Percentiles rank a stretch among this genome's conserved stretches.
phyloP scores from a whole-genome alignment of 768 basidiomycete species.

The Lentinula detonsa region DNA sequence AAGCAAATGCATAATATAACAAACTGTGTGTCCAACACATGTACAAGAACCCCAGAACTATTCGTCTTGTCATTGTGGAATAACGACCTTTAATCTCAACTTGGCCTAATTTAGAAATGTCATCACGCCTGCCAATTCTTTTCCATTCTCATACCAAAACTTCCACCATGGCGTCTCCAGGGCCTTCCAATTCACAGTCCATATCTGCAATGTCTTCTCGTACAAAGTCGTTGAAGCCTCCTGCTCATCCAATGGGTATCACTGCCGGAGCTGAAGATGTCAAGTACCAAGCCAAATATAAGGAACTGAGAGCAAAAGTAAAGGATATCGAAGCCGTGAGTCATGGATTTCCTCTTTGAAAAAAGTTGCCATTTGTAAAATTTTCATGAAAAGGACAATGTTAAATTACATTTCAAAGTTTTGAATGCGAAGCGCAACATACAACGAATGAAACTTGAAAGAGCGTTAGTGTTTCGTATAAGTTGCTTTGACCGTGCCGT shows the following conservation, averaged over 20 bases:
- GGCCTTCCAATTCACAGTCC: constrained; percentile 35
- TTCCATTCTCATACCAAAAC: constrained; percentile 49
- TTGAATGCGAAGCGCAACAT: constrained; percentile 76
- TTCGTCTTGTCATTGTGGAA: not conserved
- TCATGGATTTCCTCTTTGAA: constrained; percentile 15
- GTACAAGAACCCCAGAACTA: not conserved
- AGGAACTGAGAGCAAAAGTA: constrained; percentile 82
- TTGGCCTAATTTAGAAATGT: constrained; percentile 6
- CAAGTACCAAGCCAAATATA: constrained; percentile 86
- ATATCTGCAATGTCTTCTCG: constrained; percentile 25
- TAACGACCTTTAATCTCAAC: not conserved
- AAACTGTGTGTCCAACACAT: not conserved
- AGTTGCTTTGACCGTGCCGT: constrained; percentile 13
- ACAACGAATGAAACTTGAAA: constrained; percentile 81
- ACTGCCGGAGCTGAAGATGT: constrained; percentile 78
- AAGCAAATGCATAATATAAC: not conserved
- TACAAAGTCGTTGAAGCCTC: constrained; percentile 38
- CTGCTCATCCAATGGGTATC: constrained; percentile 48
- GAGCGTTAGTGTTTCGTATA: constrained; percentile 58
- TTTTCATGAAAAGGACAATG: constrained; percentile 61
- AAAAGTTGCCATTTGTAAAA: not conserved
- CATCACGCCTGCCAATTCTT: constrained; percentile 27
- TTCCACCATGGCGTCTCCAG: constrained; percentile 56
- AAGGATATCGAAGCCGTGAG: constrained; percentile 79
- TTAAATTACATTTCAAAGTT: constrained; percentile 79